These are phyloP conservation scores for Pleurotus djamor DNA, from an alignment of 768 basidiomycete genomes.

Conservation along the genomic window DNA sequence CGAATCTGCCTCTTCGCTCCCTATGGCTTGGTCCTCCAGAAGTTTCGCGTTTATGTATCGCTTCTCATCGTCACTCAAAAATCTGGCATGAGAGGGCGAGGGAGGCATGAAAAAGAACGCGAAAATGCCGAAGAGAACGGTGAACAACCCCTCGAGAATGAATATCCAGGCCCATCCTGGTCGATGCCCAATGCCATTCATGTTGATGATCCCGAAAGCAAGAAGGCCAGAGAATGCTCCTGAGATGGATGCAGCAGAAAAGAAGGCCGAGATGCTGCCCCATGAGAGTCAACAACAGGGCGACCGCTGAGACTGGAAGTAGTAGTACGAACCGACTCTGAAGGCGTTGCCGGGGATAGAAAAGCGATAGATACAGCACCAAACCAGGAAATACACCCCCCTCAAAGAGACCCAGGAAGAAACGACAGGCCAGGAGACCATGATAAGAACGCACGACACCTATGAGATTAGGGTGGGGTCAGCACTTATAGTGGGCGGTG, in stretches of 20 bases:
- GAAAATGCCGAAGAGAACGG: constrained; percentile 50
- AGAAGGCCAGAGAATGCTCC: constrained; percentile 72
- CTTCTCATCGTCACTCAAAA: constrained; percentile 50
- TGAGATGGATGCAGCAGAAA: constrained; percentile 53
- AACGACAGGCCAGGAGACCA: constrained; percentile 44
- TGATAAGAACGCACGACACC: constrained; percentile 46
- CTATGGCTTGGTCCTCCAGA: constrained; percentile 33
- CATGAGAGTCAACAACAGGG: not conserved
- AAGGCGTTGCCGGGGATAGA: constrained; percentile 49
- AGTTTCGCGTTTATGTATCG: constrained; percentile 38
- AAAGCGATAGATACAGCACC: constrained; percentile 56
- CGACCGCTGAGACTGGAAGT: too few species aligned
- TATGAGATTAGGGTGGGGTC: not conserved
- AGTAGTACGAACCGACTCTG: constrained; percentile 22
- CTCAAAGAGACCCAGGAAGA: constrained; percentile 52
- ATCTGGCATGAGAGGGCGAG: constrained; percentile 39
- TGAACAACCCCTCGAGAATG: constrained; percentile 66
- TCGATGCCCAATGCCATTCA: constrained; percentile 38
- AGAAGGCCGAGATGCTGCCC: constrained; percentile 46
- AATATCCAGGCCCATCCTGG: constrained; percentile 67
- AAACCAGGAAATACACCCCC: constrained; percentile 57
- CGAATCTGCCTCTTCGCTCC: constrained; percentile 27
- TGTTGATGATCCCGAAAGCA: constrained; percentile 61
- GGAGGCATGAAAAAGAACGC: constrained; percentile 49
- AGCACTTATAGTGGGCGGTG: too few species aligned